These are phyloP conservation scores for Pestalotiopsis sp. DNA, from an alignment of 2,329 filamentous ascomycete genomes.

Conservation along the genomic window DNA sequence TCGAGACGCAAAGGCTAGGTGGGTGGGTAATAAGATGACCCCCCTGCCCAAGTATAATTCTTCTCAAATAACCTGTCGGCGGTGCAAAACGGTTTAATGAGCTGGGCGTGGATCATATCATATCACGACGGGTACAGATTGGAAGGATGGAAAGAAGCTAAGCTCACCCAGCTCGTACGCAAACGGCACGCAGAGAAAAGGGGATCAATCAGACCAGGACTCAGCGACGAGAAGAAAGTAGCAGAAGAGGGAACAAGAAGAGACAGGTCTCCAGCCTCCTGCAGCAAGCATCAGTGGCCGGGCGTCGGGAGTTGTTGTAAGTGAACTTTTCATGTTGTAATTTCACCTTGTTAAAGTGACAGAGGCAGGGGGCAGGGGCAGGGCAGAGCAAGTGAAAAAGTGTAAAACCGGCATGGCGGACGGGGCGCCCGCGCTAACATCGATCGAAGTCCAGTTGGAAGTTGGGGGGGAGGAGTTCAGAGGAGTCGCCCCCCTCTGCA, in stretches of 20 bases:
- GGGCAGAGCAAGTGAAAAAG: background rate
- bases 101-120: background rate
- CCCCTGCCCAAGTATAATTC: background rate
- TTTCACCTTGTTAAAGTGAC: background rate
- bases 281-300: background rate
- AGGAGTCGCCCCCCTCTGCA: background rate
- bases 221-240: background rate
- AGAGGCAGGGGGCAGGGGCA: background rate
- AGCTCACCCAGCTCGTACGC: background rate
- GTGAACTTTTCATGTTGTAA: background rate
- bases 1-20: background rate
- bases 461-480: too few species aligned
- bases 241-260: background rate
- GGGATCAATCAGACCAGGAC: background rate
- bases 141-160: background rate
- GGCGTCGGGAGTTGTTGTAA: background rate
- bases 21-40: background rate
- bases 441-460: background rate
- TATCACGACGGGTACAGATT: background rate
- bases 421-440: background rate
- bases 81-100: background rate
- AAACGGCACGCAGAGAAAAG: background rate
- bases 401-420: background rate
- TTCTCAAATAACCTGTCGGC: background rate
- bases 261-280: conserved; percentile 1